Evolutionary conservation across 2,329 filamentous ascomycete genomes (phyloP).

Genomic region (Chalaropsis thielavioides): DNA sequence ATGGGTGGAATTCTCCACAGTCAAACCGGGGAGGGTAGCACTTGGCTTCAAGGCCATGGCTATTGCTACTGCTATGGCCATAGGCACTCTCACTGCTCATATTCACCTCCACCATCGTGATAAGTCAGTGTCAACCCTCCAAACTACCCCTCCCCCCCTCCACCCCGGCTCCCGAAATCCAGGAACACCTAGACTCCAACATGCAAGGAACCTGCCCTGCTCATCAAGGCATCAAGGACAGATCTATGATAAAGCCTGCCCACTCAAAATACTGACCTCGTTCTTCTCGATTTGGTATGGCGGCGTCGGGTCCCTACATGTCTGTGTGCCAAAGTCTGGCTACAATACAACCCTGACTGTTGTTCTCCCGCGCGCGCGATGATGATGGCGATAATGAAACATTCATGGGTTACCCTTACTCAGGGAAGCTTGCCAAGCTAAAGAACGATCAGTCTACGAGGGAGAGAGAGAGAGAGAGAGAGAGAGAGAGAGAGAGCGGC

Average conservation of each 20-base stretch:
- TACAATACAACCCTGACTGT: slow-evolving; percentile 1
- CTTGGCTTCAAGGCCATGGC: too few species aligned
- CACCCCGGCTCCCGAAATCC: not conserved
- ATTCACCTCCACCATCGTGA: not conserved
- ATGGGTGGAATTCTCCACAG: too few species aligned
- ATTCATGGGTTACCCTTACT: not conserved
- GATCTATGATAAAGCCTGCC: not conserved
- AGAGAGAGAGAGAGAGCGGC: not conserved
- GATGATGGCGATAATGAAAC: slow-evolving; percentile 3
- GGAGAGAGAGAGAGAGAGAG: not conserved
- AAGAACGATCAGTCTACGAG: not conserved
- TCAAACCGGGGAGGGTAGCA: too few species aligned
- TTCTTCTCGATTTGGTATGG: slow-evolving; percentile 5
- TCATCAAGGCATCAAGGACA: not conserved
- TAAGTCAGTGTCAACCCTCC: not conserved
- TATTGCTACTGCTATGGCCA: not conserved
- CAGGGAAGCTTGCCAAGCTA: not conserved
- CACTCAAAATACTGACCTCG: not conserved
- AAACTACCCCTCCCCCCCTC: not conserved
- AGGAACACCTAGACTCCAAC: not conserved
- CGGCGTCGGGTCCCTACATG: not conserved
- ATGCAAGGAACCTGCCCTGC: not conserved
- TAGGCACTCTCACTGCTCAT: not conserved
- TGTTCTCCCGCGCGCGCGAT: slow-evolving; percentile 2
- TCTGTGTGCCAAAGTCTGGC: not conserved